These are phyloP conservation scores for Penicillium salamii DNA, from an alignment of 495 filamentous ascomycete species.

Conservation along the genomic window DNA sequence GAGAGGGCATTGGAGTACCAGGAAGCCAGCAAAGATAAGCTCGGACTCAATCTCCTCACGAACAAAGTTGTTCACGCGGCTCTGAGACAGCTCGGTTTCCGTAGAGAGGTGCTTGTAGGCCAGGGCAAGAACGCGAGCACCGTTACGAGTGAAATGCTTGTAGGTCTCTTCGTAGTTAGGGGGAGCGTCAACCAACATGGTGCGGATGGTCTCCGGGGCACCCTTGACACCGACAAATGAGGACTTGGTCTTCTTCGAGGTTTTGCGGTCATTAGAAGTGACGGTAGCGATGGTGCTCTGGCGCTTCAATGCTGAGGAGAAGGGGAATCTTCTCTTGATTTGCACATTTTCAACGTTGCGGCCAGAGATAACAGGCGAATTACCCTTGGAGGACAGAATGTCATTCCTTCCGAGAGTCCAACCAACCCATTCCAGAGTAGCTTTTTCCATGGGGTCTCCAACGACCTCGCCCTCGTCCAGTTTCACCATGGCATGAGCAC, in stretches of 20 bases:
- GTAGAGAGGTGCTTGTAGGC: slow-evolving; percentile 86
- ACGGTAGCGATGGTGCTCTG: slow-evolving; percentile 92
- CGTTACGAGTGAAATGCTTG: slow-evolving; percentile 95
- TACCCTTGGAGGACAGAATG: slow-evolving; percentile 55
- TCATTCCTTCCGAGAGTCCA: slow-evolving; percentile 91
- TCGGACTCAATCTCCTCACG: slow-evolving; percentile 87
- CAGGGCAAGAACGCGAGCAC: slow-evolving; percentile 87
- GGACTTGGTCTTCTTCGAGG: slow-evolving; percentile 67
- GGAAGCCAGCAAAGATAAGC: slow-evolving; percentile 87
- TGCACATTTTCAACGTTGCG: slow-evolving; percentile 67
- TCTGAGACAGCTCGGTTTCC: slow-evolving; percentile 75
- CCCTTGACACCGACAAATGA: slow-evolving; percentile 96
- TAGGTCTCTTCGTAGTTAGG: slow-evolving; percentile 95
- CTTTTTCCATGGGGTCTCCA: slow-evolving; percentile 98
- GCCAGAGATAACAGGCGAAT: slow-evolving; percentile 43
- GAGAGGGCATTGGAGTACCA: slow-evolving; percentile 91
- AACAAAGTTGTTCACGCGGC: slow-evolving; percentile 86
- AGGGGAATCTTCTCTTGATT: slow-evolving; percentile 95
- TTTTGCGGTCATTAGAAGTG: slow-evolving; percentile 60
- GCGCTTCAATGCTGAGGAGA: slow-evolving; percentile 93
- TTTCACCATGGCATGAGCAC: slow-evolving; percentile 91
- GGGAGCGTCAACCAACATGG: slow-evolving; percentile 81
- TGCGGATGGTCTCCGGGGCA: slow-evolving; percentile 92
- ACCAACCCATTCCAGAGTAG: slow-evolving; percentile 81
- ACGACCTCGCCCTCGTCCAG: slow-evolving; percentile 96